Conservation (phyloP, 352 stramenopile genomes). For the Salisapilia sapeloensis region DNA sequence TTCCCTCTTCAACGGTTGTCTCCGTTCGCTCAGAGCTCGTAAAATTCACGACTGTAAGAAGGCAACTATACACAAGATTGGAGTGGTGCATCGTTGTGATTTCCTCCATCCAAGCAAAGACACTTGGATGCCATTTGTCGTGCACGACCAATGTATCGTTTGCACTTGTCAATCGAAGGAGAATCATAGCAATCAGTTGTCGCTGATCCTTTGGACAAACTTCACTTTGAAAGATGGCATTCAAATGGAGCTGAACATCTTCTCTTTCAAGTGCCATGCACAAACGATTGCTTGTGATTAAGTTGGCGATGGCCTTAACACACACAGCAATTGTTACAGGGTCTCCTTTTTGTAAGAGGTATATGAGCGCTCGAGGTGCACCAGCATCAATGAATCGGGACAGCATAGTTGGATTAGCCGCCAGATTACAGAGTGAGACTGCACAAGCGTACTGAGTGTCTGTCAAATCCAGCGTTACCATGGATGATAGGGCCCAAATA, state of each 20-base stretch:
- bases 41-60: slow-evolving; percentile 58
- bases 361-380: slow-evolving; percentile 34
- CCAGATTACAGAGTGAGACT: slow-evolving; percentile 63
- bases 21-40: slow-evolving; percentile 39
- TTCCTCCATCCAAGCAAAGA: slow-evolving; percentile 67
- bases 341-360: slow-evolving; percentile 29
- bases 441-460: slow-evolving; percentile 43
- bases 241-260: slow-evolving; percentile 42
- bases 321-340: slow-evolving; percentile 22
- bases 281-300: slow-evolving; percentile 62
- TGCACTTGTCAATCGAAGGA: slow-evolving; percentile 47
- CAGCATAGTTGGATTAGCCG: slow-evolving; percentile 30
- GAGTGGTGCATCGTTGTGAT: slow-evolving; percentile 62
- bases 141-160: slow-evolving; percentile 51
- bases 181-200: slow-evolving; percentile 51
- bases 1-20: slow-evolving; percentile 31
- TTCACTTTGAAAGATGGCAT: slow-evolving; percentile 24
- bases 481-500: slow-evolving; percentile 53
- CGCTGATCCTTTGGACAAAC: slow-evolving; percentile 27
- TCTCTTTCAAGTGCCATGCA: slow-evolving; percentile 55
- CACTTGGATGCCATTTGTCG: slow-evolving; percentile 34
- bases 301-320: slow-evolving; percentile 61
- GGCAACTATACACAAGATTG: slow-evolving; percentile 55
- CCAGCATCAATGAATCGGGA: slow-evolving; percentile 50
- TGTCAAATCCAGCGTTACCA: slow-evolving; percentile 33